phyloP scores from a whole-genome alignment of 305 asterid genomes.

The Salvia sclarea region DNA sequence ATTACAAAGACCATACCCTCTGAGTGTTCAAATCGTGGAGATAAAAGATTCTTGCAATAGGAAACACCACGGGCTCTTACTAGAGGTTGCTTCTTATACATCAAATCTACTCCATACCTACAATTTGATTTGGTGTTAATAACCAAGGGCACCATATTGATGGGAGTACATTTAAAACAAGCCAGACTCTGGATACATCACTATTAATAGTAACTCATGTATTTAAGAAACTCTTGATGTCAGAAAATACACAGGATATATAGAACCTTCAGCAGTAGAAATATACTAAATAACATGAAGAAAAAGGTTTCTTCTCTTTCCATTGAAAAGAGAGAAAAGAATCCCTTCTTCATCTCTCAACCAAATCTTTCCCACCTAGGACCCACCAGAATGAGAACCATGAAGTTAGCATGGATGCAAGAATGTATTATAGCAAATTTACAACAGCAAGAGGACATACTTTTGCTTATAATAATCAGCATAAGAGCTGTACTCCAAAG shows the following conservation, averaged over 20 bases:
- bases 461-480: slow-evolving; percentile 98
- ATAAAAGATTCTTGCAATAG: slow-evolving; percentile 95
- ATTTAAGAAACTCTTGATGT: not conserved
- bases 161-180: slow-evolving; percentile 15
- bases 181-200: slow-evolving; percentile 24
- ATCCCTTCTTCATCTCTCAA: slow-evolving; percentile 3
- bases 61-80: slow-evolving; percentile 99
- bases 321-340: not conserved
- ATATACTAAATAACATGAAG: slow-evolving; percentile 17
- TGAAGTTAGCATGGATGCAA: not conserved
- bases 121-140: slow-evolving; percentile 36
- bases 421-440: slow-evolving; percentile 16
- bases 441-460: slow-evolving; percentile 48
- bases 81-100: slow-evolving; percentile 77
- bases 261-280: slow-evolving; percentile 1
- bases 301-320: slow-evolving; percentile 4
- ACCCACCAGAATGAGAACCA: slow-evolving; percentile 12
- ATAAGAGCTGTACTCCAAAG: slow-evolving; percentile 92
- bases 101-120: slow-evolving; percentile 93
- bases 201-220: not conserved
- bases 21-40: slow-evolving; percentile 93
- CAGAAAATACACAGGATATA: slow-evolving; percentile 2
- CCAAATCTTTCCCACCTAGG: not conserved
- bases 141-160: slow-evolving; percentile 44
- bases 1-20: slow-evolving; percentile 55